Percentiles rank a stretch among this genome's conserved stretches.
Conservation (phyloP, 257 asterid species). For the Gynochthodes officinalis region DNA sequence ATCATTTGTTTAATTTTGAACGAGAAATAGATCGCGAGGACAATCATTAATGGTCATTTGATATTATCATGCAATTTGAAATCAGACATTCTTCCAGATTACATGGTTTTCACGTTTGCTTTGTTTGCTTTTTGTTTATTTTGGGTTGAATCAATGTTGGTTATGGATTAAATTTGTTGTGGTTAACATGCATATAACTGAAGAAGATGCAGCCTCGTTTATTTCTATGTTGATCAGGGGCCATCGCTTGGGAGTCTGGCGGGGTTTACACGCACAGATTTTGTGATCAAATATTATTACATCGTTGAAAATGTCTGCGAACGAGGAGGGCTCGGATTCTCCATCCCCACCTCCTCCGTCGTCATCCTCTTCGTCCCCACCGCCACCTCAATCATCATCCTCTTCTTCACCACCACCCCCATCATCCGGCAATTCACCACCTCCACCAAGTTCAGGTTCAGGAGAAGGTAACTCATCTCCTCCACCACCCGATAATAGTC, state of each 20-base stretch:
- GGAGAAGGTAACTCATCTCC: neutral
- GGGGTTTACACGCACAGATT: constrained; percentile 26
- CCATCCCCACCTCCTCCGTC: constrained; percentile 18
- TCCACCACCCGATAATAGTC: neutral
- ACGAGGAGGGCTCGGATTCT: constrained; percentile 5
- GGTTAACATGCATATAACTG: neutral
- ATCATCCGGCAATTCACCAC: constrained; percentile 12
- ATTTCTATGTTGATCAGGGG: constrained; percentile 26
- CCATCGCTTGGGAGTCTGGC: constrained; percentile 51
- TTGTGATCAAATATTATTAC: neutral
- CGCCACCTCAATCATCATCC: neutral
- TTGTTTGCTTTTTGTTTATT: neutral
- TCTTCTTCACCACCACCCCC: constrained; percentile 22
- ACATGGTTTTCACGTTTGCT: neutral
- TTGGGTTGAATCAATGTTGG: neutral
- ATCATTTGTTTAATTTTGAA: too few relatives aligned
- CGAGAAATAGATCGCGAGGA: neutral
- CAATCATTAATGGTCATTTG: too few relatives aligned
- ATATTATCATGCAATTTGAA: too few relatives aligned
- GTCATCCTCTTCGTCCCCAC: constrained; percentile 18
- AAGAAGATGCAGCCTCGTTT: neutral
- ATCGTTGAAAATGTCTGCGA: constrained; percentile 27
- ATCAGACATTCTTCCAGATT: neutral
- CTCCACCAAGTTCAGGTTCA: constrained; percentile 7
- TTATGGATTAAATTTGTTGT: neutral